Evolutionary conservation across 768 basidiomycete species (phyloP).

Genomic region (Sporobolomyces pararoseus): DNA sequence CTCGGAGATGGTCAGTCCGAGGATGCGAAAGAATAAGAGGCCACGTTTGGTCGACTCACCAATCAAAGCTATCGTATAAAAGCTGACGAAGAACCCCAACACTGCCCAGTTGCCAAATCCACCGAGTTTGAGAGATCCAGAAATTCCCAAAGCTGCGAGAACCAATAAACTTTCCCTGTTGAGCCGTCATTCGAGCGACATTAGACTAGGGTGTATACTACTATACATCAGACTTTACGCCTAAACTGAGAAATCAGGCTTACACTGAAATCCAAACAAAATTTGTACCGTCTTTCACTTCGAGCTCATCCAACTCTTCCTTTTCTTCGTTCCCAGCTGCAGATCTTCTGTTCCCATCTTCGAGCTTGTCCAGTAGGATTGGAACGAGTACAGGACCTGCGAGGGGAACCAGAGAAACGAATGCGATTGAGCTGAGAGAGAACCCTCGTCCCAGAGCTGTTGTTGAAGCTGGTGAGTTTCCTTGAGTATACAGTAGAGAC

Average conservation of each 20-base stretch:
- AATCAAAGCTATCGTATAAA: constrained; percentile 1
- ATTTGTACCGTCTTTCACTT: not conserved
- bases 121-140: not conserved
- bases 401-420: not conserved
- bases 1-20: too few species aligned
- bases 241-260: too few species aligned
- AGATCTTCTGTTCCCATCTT: not conserved
- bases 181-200: too few species aligned
- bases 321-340: too few species aligned
- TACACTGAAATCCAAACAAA: constrained; percentile 1
- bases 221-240: too few species aligned
- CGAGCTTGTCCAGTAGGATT: not conserved
- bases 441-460: too few species aligned
- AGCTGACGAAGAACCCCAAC: not conserved
- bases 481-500: too few species aligned
- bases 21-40: too few species aligned
- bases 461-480: too few species aligned
- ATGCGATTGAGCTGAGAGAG: not conserved
- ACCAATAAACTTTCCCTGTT: not conserved
- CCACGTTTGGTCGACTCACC: not conserved
- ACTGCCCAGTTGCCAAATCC: not conserved
- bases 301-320: too few species aligned
- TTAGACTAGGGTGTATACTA: too few species aligned
- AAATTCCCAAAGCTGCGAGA: not conserved
- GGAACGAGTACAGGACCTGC: constrained; percentile 4